These are phyloP conservation scores for Colletotrichum costaricense DNA, from an alignment of 2,329 filamentous ascomycete species.

Conservation along the genomic window DNA sequence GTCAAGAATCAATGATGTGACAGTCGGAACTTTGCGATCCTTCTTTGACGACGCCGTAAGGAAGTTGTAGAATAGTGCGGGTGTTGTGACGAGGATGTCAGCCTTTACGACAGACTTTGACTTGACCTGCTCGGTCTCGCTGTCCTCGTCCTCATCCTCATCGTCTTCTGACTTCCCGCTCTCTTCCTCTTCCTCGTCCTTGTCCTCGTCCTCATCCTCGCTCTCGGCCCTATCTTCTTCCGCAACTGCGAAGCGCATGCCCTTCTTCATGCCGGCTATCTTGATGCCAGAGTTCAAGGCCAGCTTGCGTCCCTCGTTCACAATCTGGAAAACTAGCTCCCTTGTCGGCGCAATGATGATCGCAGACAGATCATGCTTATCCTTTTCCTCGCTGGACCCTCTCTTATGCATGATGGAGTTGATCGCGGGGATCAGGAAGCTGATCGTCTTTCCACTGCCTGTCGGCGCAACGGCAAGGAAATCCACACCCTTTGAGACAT, in stretches of 20 bases:
- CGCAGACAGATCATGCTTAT: constrained; percentile 67
- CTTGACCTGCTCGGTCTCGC: constrained; percentile 37
- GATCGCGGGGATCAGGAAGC: constrained; percentile 89
- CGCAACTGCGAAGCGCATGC: constrained; percentile 65
- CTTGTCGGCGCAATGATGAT: constrained; percentile 83
- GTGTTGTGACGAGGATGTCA: constrained; percentile 85
- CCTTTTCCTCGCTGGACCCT: constrained; percentile 53
- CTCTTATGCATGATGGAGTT: constrained; percentile 75
- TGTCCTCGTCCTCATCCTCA: constrained; percentile 49
- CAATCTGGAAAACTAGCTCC: constrained; percentile 83
- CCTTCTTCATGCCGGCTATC: constrained; percentile 86
- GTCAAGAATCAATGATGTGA: constrained; percentile 84
- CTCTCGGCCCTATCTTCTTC: constrained; percentile 45
- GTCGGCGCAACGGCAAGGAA: constrained; percentile 92
- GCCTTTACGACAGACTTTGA: constrained; percentile 71
- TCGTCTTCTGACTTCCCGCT: constrained; percentile 44
- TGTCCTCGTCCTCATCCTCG: constrained; percentile 45
- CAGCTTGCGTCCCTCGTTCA: constrained; percentile 88
- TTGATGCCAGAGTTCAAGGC: constrained; percentile 80
- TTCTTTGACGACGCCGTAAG: constrained; percentile 53
- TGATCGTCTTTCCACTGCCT: constrained; percentile 95
- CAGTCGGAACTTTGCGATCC: constrained; percentile 69
- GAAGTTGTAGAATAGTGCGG: constrained; percentile 81
- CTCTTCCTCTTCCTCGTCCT: constrained; percentile 49
- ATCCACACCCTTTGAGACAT: constrained; percentile 64